phyloP scores from a whole-genome alignment of 495 filamentous ascomycete genomes.

The Penicillium verhagenii region DNA sequence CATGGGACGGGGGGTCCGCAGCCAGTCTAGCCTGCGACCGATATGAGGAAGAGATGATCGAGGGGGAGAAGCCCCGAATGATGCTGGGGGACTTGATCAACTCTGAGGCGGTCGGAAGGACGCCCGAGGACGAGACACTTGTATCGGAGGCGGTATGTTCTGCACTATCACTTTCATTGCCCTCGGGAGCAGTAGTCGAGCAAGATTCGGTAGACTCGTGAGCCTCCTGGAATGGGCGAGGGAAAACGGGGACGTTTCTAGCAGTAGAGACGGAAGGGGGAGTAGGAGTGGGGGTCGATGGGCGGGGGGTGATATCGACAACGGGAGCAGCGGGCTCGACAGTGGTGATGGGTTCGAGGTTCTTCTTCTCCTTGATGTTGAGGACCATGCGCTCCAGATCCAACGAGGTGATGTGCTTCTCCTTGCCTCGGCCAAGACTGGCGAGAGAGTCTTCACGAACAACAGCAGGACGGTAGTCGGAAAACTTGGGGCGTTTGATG shows the following conservation, averaged over 20 bases:
- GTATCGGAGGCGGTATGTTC: slow-evolving; percentile 49
- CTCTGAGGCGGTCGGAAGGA: slow-evolving; percentile 35
- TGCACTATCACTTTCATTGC: slow-evolving; percentile 45
- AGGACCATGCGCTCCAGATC: slow-evolving; percentile 88
- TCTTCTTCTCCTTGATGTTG: slow-evolving; percentile 78
- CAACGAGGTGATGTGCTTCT: slow-evolving; percentile 87
- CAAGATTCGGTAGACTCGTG: slow-evolving; percentile 53
- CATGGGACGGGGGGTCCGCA: slow-evolving; percentile 45
- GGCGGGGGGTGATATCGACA: slow-evolving; percentile 49
- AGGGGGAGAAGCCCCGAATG: slow-evolving; percentile 84
- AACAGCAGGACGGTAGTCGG: slow-evolving; percentile 41
- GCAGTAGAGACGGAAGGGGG: slow-evolving; percentile 37
- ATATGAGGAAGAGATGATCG: slow-evolving; percentile 69
- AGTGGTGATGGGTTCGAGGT: slow-evolving; percentile 55
- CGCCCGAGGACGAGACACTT: slow-evolving; percentile 46
- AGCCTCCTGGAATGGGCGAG: slow-evolving; percentile 22
- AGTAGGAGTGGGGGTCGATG: slow-evolving; percentile 44
- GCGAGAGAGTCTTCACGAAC: slow-evolving; percentile 50
- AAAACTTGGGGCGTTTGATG: slow-evolving; percentile 51
- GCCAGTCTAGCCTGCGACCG: slow-evolving; percentile 60
- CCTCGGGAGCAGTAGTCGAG: slow-evolving; percentile 51
- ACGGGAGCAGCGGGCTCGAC: slow-evolving; percentile 50
- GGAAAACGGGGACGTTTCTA: slow-evolving; percentile 18
- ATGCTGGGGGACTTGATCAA: slow-evolving; percentile 68
- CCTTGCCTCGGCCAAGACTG: slow-evolving; percentile 64